Percentiles rank a stretch among this genome's conserved stretches.
Evolutionary conservation across 768 basidiomycete species (phyloP).

Genomic region (Suillus americanus): DNA sequence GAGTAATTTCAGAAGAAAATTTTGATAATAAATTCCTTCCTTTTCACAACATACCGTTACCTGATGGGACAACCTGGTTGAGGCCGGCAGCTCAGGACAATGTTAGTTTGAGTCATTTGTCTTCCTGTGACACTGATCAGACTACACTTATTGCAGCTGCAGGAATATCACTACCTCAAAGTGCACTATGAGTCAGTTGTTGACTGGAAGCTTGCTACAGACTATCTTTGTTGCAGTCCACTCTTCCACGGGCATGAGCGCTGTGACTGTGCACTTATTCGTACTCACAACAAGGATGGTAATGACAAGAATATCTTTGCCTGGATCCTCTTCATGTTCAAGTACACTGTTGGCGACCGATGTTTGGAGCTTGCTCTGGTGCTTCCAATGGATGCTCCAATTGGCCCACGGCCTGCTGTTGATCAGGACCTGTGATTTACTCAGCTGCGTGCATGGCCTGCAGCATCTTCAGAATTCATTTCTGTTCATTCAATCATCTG

Average conservation of each 20-base stretch:
- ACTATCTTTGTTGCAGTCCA: conserved; percentile 16
- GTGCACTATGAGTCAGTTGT: background rate
- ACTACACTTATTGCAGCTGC: no score
- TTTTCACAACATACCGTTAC: background rate
- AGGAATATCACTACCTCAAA: conserved; percentile 5
- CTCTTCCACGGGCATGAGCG: conserved; percentile 11
- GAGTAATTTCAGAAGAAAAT: no score
- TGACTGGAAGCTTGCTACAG: background rate
- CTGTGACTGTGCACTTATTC: conserved; percentile 27
- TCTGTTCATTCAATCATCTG: conserved; percentile 27
- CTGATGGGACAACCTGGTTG: background rate
- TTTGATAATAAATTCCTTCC: background rate
- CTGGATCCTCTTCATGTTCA: conserved; percentile 19
- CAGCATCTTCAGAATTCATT: conserved; percentile 20
- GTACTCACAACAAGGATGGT: conserved; percentile 8
- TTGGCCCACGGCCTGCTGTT: background rate
- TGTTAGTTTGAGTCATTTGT: background rate
- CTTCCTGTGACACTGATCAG: background rate
- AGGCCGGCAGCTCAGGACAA: background rate
- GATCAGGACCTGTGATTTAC: conserved; percentile 22
- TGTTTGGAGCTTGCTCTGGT: conserved; percentile 18
- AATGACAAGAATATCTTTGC: background rate
- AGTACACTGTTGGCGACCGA: conserved; percentile 2
- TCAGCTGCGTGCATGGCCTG: conserved; percentile 12
- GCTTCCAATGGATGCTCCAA: conserved; percentile 17